Base-by-base conservation (phyloP, 2,329 filamentous ascomycete species). In the Claviceps sp. region DNA sequence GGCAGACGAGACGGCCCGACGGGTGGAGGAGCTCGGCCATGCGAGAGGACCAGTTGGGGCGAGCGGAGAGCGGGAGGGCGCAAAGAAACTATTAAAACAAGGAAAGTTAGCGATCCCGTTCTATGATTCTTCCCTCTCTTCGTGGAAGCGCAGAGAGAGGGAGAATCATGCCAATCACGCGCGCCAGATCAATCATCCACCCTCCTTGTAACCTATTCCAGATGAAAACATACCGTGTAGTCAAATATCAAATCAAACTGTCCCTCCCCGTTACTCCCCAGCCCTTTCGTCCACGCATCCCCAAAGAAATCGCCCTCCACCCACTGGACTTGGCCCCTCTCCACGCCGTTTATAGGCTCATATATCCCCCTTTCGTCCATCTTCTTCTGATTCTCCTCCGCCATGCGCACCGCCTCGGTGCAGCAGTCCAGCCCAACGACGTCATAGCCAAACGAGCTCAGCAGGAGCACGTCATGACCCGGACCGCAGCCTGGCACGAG, bases 401-500 rank as follows among this genome's bases (percentile, higher is more conserved):
- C 79, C 37, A 69, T 69, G 11, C 72, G 65, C 8, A 73, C 58
- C 2, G 73, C 75, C 14, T 60, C 61, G 8, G 71, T 61, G 45
- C 81, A 82, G 52, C 78, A 76, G 62, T 94, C 89, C 1, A 95
- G 68, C 0, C 87, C 89, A 60, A 79, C 82, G 1, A 82, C 81
- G 66, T 94, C 84, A 63, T 87, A 93, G 1, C 89, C 89, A 61
- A 84, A 79, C 9, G 79, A 79, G 48, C 82, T 78, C 45, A 95
- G 75, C 40, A 95, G 72, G 9, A 88, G 72, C 1, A 89, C 85
- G 68, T 95, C 89, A 62, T 93, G 85, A 5, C 89, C 89, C 47
- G 79, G 77, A 0, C 89, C 89, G 66, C 89, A 95, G 5, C 88
- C 89, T 0, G 89, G 86, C 0, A 95, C 84, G 8, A 94, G 71